Conservation (phyloP, 768 basidiomycete genomes). For the Trichaptum fuscoviolaceum region DNA sequence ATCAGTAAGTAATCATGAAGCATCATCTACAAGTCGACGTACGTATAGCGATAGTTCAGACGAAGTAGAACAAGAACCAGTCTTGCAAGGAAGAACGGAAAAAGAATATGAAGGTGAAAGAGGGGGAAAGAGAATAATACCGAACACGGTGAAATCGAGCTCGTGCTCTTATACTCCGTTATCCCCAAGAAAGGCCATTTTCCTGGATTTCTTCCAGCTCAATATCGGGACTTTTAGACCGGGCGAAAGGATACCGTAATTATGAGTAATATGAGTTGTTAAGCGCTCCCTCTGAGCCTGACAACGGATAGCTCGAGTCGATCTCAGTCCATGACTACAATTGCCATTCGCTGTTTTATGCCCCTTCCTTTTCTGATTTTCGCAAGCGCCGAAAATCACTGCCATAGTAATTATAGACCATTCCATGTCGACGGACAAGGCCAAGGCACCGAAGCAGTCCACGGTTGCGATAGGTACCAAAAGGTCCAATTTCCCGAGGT, state of each 20-base stretch:
- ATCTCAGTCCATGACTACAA: not conserved
- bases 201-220: not conserved
- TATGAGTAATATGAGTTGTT: not conserved
- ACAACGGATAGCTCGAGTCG: not conserved
- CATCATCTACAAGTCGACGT: slow-evolving; percentile 11
- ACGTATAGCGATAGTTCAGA: not conserved
- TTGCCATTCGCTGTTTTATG: not conserved
- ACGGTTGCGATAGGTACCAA: not conserved
- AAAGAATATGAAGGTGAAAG: slow-evolving; percentile 26
- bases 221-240: not conserved
- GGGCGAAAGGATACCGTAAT: not conserved
- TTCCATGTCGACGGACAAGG: too few relatives aligned
- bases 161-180: not conserved
- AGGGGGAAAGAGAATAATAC: slow-evolving; percentile 10
- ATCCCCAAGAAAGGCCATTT: not conserved
- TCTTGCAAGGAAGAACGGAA: slow-evolving; percentile 39
- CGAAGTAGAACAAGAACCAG: slow-evolving; percentile 41
- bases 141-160: not conserved
- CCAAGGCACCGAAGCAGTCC: too few relatives aligned
- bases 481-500: not conserved
- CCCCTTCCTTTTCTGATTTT: not conserved
- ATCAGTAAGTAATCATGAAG: slow-evolving; percentile 1
- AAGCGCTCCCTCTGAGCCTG: not conserved
- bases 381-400: not conserved
- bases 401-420: too few relatives aligned